Percentiles rank a stretch among this genome's conserved stretches.
Evolutionary conservation across 371 early-diverging fungal species (phyloP).

Genomic region (Apophysomyces elegans): DNA sequence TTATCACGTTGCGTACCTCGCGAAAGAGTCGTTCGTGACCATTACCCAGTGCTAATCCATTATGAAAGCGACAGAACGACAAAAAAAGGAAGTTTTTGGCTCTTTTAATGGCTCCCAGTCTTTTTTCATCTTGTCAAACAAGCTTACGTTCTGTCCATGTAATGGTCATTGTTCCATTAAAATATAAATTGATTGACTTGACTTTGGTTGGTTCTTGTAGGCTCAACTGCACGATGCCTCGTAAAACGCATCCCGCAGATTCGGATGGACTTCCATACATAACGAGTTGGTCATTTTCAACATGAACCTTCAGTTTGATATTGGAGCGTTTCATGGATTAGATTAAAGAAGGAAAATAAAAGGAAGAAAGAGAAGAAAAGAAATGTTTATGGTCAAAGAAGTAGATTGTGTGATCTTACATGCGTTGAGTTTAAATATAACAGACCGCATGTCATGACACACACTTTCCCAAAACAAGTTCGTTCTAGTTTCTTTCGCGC

Average conservation of each 20-base stretch:
- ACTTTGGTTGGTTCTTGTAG: constrained; percentile 39
- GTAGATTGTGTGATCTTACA: background rate
- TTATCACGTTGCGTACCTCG: constrained; percentile 36
- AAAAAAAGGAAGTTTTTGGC: too few relatives aligned
- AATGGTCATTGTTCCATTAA: constrained; percentile 37
- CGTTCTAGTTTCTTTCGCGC: background rate
- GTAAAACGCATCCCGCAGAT: constrained; percentile 49
- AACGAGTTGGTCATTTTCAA: constrained; percentile 45
- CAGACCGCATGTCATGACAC: constrained; percentile 4
- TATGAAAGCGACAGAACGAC: too few relatives aligned
- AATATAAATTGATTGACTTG: constrained; percentile 37
- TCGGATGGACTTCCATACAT: constrained; percentile 45
- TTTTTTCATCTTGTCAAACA: background rate
- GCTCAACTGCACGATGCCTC: constrained; percentile 38
- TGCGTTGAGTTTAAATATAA: constrained; percentile 5
- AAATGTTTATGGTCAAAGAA: too few relatives aligned
- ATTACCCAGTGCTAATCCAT: constrained; percentile 24
- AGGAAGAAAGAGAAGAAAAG: background rate
- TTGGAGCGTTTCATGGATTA: background rate
- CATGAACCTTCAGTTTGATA: constrained; percentile 30
- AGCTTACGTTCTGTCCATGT: constrained; percentile 46
- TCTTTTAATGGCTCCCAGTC: too few relatives aligned
- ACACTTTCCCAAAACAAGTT: background rate
- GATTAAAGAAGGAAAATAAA: background rate
- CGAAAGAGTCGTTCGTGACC: constrained; percentile 40